A percentile compares a stretch with the other conserved stretches of the same genome.
Evolutionary conservation across 352 stramenopile species (phyloP).

Genomic region (Globisporangium mamillatum): DNA sequence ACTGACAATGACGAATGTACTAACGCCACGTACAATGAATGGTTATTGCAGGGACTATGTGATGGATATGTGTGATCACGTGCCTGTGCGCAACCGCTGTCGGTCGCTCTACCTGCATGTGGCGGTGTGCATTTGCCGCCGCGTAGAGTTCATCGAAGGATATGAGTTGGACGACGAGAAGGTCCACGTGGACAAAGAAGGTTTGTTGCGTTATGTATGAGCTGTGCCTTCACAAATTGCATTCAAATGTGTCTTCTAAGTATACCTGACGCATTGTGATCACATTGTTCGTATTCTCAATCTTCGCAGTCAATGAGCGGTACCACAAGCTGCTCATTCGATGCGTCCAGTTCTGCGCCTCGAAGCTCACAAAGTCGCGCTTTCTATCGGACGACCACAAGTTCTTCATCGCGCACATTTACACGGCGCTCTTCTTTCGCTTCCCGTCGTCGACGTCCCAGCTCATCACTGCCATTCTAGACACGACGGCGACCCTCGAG

Average conservation of each 20-base stretch:
- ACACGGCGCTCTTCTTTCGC: slow-evolving; percentile 62
- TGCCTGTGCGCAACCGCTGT: slow-evolving; percentile 69
- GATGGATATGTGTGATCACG: slow-evolving; percentile 79
- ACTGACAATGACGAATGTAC: not conserved
- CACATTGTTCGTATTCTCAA: not conserved
- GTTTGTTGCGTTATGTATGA: slow-evolving; percentile 20
- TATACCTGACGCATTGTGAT: not conserved
- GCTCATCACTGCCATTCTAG: slow-evolving; percentile 50
- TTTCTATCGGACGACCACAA: slow-evolving; percentile 72
- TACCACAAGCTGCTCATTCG: slow-evolving; percentile 60
- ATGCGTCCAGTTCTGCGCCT: slow-evolving; percentile 52
- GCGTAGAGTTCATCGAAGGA: slow-evolving; percentile 75
- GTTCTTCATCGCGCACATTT: slow-evolving; percentile 72
- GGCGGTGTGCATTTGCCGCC: slow-evolving; percentile 67
- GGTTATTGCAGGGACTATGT: slow-evolving; percentile 52
- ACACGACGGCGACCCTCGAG: slow-evolving; percentile 59
- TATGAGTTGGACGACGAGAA: slow-evolving; percentile 56
- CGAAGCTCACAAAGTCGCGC: slow-evolving; percentile 62
- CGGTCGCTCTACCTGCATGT: slow-evolving; percentile 69
- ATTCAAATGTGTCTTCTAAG: not conserved
- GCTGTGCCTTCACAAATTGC: not conserved
- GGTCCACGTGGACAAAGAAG: slow-evolving; percentile 40
- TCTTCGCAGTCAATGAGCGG: slow-evolving; percentile 40
- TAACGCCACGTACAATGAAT: not conserved
- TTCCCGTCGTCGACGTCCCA: slow-evolving; percentile 47